phyloP scores from a whole-genome alignment of 1,139 yeast species.

The Blastobotrys arbuscula region DNA sequence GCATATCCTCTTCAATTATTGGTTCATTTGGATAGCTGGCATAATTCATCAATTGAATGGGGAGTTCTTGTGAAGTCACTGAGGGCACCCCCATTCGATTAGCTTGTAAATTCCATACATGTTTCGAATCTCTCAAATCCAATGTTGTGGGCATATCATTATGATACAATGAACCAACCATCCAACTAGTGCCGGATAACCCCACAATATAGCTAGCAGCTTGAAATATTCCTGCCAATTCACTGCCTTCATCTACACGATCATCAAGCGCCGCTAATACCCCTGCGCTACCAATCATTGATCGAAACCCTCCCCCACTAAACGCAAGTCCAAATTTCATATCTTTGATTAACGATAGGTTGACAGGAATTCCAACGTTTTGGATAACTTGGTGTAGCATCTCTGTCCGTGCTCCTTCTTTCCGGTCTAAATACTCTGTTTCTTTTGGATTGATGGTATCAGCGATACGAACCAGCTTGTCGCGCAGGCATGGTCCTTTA shows the following conservation, averaged over 20 bases:
- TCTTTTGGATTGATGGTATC: conserved; percentile 4
- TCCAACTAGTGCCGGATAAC: conserved; percentile 81
- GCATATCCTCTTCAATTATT: background rate
- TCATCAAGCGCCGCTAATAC: conserved; percentile 66
- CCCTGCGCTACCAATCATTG: conserved; percentile 79
- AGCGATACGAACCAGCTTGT: conserved; percentile 6
- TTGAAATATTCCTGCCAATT: conserved; percentile 70
- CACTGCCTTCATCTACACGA: conserved; percentile 55
- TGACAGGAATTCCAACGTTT: conserved; percentile 2
- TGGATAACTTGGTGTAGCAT: background rate
- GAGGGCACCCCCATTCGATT: conserved; percentile 3
- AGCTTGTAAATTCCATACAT: conserved; percentile 46
- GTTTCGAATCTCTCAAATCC: conserved; percentile 43
- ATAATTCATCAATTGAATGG: no score
- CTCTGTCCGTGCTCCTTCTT: background rate
- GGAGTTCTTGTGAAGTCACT: background rate
- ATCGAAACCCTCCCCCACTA: conserved; percentile 83
- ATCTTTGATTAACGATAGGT: background rate
- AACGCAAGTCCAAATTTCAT: conserved; percentile 54
- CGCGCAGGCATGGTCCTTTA: conserved; percentile 5
- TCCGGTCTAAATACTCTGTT: conserved; percentile 3
- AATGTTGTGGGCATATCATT: conserved; percentile 46
- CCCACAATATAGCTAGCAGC: conserved; percentile 71
- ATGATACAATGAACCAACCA: conserved; percentile 65
- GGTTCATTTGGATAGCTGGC: no score